Evolutionary conservation across 1,139 yeast species (phyloP), one percentile per base, ranked within the genome.

Genomic region (Hansenula sp.): DNA sequence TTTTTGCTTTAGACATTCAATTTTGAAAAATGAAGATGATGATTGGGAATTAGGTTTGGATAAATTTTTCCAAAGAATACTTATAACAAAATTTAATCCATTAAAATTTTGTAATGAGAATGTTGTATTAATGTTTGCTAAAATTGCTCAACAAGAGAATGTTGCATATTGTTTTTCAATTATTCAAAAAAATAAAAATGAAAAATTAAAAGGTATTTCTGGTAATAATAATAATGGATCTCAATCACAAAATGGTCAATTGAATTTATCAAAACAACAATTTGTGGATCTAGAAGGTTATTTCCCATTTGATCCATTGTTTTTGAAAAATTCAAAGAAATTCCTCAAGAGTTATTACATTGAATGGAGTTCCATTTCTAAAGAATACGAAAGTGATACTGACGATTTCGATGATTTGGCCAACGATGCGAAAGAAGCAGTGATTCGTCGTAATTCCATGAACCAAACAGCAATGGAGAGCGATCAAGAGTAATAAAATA

Each of bases 231-330:
- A 18, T 6, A 34, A 45, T 33, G 52, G 53, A 9, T 11, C 32
- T 2, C 17, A 29, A 11, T 18, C 32, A 4, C 13, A 12, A 6
- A 30, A 30, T 11, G n/a, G 9, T 14, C 18, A 20, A 21, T 7
- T 10, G 10, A 19, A 19, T 9, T 14, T 64, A 34, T 75, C 79
- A 47, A 76, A 77, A 55, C 92, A 85, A 58, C 96, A 89, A 56
- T 88, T 87, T 58, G 75, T 86, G 50, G 95, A 88, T 58, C 68
- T 89, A 41, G 96, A 89, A 59, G 90, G 94, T 13, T 92, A 88
- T 60, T 92, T 92, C 64, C 98, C 98, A 12, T 92, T 87, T 60
- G 98, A 92, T 66, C 98, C 98, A 1, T 65, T 92, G 48, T 79
- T 85, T 38, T 71, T 92, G 48, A 85, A 82, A 35, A 64, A 63